phyloP scores from a whole-genome alignment of 1,284 basidiomycete genomes.

The Ustilago crameri region DNA sequence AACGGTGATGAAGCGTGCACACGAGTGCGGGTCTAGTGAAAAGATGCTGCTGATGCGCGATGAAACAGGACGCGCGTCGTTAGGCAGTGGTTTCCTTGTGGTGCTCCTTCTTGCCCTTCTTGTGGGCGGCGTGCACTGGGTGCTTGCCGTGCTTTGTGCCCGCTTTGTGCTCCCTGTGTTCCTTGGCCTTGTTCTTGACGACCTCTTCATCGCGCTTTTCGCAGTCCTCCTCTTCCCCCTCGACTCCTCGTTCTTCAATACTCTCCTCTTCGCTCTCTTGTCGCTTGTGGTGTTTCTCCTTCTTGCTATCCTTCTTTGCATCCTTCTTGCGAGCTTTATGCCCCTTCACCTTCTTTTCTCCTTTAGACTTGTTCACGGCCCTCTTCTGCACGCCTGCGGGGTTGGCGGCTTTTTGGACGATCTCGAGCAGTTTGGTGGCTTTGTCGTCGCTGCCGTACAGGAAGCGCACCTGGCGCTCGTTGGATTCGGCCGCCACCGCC shows the following conservation, averaged over 20 bases:
- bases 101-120: slow-evolving; percentile 3
- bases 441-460: no score
- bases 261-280: slow-evolving; percentile 1
- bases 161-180: slow-evolving; percentile 12
- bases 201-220: slow-evolving; percentile 9
- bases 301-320: slow-evolving; percentile 8
- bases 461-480: no score
- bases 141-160: slow-evolving; percentile 25
- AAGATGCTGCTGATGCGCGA: no score
- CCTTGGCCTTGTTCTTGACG: slow-evolving; percentile 13
- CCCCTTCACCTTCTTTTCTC: no score
- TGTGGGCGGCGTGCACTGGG: slow-evolving; percentile 3
- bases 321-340: slow-evolving; percentile 13
- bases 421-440: no score
- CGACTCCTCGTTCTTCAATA: no score
- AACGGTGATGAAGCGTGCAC: no score
- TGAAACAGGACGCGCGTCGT: no score
- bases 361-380: slow-evolving; percentile 11
- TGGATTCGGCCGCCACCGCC: no score
- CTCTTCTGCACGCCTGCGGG: slow-evolving; percentile 5
- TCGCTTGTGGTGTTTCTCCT: no score
- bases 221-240: slow-evolving; percentile 4
- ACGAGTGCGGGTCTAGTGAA: no score
- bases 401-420: slow-evolving; percentile 11
- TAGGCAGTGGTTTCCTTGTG: no score